These are phyloP conservation scores for Cercospora sp. DNA, from an alignment of 2,329 filamentous ascomycete genomes.

Conservation along the genomic window DNA sequence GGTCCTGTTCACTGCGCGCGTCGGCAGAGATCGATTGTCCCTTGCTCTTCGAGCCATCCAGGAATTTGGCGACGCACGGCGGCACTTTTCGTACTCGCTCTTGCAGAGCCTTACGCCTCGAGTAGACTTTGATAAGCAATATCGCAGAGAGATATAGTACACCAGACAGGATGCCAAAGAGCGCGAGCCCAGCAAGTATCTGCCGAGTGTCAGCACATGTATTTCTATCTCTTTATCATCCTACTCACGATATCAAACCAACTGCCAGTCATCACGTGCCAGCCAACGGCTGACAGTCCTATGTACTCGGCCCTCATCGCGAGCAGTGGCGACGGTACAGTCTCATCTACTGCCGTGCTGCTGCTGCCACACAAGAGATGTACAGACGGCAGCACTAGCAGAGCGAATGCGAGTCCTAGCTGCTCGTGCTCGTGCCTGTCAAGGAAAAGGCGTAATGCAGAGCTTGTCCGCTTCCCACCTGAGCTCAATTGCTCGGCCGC, in stretches of 20 bases:
- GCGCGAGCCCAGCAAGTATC: conserved; percentile 11
- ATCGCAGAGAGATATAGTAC: not conserved
- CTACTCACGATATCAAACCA: conserved; percentile 14
- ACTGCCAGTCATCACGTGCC: conserved; percentile 14
- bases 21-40: conserved; percentile 2
- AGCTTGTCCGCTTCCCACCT: conserved; percentile 15
- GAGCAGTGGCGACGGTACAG: not conserved
- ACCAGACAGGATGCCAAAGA: conserved; percentile 11
- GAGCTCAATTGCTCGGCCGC: conserved; percentile 14
- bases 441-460: conserved; percentile 9
- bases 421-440: conserved; percentile 12
- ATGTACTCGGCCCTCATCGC: conserved; percentile 7
- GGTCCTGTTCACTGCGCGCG: conserved; percentile 8
- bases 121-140: not conserved
- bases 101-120: not conserved
- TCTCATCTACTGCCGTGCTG: not conserved
- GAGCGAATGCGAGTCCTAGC: conserved; percentile 6
- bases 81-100: not conserved
- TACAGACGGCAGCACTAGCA: conserved; percentile 9
- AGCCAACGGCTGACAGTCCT: conserved; percentile 14
- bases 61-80: not conserved
- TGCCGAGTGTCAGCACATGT: not conserved
- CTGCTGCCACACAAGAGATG: conserved; percentile 9
- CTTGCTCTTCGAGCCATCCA: conserved; percentile 2
- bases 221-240: not conserved